Evolutionary conservation across 2,329 filamentous ascomycete species (phyloP).

Genomic region (Colletotrichum sp.): DNA sequence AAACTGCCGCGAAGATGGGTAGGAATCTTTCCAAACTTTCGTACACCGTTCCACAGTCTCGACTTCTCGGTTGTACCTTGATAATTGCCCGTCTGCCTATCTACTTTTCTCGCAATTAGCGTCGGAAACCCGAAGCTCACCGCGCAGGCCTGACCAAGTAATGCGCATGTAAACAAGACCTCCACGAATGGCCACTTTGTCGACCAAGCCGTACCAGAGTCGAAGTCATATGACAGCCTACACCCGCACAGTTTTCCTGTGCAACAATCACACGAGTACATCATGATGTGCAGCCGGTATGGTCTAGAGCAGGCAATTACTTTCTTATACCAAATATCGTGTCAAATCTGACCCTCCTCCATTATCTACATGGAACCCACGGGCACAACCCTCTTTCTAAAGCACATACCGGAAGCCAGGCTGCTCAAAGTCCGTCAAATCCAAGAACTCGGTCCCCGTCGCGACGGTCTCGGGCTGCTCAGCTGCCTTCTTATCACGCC

Average conservation of each 20-base stretch:
- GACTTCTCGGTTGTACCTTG: background rate
- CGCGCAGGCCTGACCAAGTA: background rate
- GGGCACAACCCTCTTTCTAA: background rate
- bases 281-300: background rate
- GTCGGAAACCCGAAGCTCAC: background rate
- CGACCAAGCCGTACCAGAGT: background rate
- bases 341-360: background rate
- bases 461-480: conserved; percentile 13
- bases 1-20: background rate
- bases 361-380: background rate
- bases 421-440: conserved; percentile 29
- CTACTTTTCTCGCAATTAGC: background rate
- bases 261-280: background rate
- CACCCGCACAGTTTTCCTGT: background rate
- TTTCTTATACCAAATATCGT: background rate
- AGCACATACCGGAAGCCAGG: conserved; percentile 27
- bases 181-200: background rate
- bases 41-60: background rate
- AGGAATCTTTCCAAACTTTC: background rate
- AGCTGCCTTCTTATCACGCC: conserved; percentile 28
- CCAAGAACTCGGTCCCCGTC: conserved; percentile 25
- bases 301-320: background rate
- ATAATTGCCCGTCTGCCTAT: background rate
- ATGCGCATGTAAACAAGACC: background rate
- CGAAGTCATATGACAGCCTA: background rate